These are phyloP conservation scores for Kurtzmaniella quercitrusa DNA, from an alignment of 1,139 yeast genomes.

Conservation along the genomic window DNA sequence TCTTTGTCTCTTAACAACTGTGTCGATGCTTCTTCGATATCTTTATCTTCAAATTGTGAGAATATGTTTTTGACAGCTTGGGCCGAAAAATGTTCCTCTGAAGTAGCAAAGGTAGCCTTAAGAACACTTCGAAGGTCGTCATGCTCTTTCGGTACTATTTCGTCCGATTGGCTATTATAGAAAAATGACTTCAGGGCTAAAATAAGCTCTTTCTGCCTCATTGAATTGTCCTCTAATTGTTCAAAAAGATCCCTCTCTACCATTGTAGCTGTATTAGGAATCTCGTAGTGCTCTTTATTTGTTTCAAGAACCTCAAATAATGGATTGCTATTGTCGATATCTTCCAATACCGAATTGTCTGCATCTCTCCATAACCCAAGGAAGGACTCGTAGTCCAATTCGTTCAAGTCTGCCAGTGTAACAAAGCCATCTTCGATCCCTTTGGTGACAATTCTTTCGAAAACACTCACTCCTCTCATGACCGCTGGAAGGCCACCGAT, in stretches of 20 bases:
- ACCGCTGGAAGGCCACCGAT: conserved; percentile 54
- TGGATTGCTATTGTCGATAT: conserved; percentile 29
- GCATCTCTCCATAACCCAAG: conserved; percentile 55
- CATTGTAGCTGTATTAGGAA: conserved; percentile 15
- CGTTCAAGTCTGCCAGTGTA: conserved; percentile 39
- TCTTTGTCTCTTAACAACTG: conserved; percentile 53
- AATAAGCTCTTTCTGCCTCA: conserved; percentile 51
- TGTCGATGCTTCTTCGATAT: conserved; percentile 46
- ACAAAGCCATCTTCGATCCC: conserved; percentile 51
- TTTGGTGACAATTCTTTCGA: conserved; percentile 53
- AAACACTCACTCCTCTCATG: conserved; percentile 48
- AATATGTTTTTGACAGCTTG: conserved; percentile 40
- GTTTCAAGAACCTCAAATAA: conserved; percentile 24
- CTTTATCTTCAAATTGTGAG: conserved; percentile 36
- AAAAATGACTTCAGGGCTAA: conserved; percentile 37
- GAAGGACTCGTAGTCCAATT: conserved; percentile 45
- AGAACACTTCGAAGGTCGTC: conserved; percentile 36
- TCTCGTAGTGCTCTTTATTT: conserved; percentile 26
- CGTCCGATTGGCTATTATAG: conserved; percentile 15
- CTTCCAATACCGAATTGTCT: conserved; percentile 33
- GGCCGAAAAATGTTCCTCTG: conserved; percentile 43
- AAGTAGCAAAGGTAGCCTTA: conserved; percentile 62
- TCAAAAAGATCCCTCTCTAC: conserved; percentile 26
- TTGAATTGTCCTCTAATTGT: conserved; percentile 42
- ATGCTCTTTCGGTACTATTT: conserved; percentile 16